Evolutionary conservation across 768 basidiomycete species (phyloP).

Genomic region (Auriscalpium microsporum): DNA sequence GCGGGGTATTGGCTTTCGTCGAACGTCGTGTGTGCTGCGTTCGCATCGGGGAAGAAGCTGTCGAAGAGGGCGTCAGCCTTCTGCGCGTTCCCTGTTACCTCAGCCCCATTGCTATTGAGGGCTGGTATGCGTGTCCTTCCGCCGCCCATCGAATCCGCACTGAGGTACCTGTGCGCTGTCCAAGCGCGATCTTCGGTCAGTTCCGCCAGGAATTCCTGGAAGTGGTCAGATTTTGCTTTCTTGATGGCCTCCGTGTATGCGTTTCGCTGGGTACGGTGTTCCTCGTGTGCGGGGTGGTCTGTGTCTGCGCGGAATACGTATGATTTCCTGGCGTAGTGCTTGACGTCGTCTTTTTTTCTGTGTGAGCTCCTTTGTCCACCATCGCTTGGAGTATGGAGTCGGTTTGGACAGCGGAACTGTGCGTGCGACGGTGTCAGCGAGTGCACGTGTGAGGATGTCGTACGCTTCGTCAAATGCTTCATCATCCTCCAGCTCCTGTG

Average conservation of each 20-base stretch:
- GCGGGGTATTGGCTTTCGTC: slow-evolving; percentile 8
- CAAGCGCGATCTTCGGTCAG: slow-evolving; percentile 10
- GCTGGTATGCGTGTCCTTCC: slow-evolving; percentile 9
- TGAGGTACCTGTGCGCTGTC: slow-evolving; percentile 10
- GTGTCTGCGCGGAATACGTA: background rate
- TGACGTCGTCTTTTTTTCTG: too few species aligned
- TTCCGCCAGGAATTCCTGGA: slow-evolving; percentile 17
- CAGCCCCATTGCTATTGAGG: slow-evolving; percentile 1
- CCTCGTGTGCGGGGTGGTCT: background rate
- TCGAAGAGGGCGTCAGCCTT: slow-evolving; percentile 15
- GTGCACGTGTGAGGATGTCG: background rate
- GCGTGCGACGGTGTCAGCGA: background rate
- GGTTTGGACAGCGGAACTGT: background rate
- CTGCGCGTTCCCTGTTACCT: slow-evolving; percentile 13
- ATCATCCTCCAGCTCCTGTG: background rate
- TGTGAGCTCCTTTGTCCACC: background rate
- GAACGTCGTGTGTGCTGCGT: background rate
- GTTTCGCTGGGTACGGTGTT: background rate
- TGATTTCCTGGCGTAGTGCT: background rate
- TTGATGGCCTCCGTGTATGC: slow-evolving; percentile 8
- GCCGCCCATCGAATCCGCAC: slow-evolving; percentile 5
- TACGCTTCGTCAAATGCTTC: background rate
- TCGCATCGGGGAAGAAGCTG: slow-evolving; percentile 20
- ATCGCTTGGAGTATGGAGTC: background rate
- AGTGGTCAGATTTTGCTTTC: slow-evolving; percentile 17